These are phyloP conservation scores for Hirsutella minnesotensis DNA, from an alignment of 2,329 filamentous ascomycete species.

Conservation along the genomic window DNA sequence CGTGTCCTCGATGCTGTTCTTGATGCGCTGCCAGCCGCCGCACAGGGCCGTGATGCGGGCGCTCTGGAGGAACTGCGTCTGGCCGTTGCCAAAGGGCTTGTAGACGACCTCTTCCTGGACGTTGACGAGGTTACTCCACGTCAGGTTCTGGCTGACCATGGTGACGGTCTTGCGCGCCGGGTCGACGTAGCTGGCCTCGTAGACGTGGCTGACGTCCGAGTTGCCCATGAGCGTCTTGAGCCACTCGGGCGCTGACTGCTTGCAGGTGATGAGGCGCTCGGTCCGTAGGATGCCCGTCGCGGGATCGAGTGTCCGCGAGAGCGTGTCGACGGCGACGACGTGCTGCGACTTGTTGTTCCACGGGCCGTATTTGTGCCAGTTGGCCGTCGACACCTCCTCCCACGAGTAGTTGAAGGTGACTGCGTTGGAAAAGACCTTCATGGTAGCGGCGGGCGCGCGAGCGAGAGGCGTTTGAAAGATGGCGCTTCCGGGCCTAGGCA, in stretches of 20 bases:
- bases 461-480: too few relatives aligned
- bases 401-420: constrained; percentile 96
- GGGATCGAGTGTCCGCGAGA: constrained; percentile 54
- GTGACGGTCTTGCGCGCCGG: constrained; percentile 74
- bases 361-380: constrained; percentile 97
- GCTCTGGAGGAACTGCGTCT: constrained; percentile 78
- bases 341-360: constrained; percentile 99
- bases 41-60: constrained; percentile 89
- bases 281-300: constrained; percentile 48
- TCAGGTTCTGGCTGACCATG: constrained; percentile 93
- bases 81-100: constrained; percentile 43
- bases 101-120: constrained; percentile 92
- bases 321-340: constrained; percentile 88
- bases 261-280: constrained; percentile 51
- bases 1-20: constrained; percentile 89
- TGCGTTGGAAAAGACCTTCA: constrained; percentile 91
- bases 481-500: too few relatives aligned
- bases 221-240: constrained; percentile 65
- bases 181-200: constrained; percentile 93
- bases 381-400: constrained; percentile 94
- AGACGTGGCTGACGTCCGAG: constrained; percentile 75
- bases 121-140: constrained; percentile 78
- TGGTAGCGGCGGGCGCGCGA: constrained; percentile 24
- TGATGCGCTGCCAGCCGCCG: constrained; percentile 94
- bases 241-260: constrained; percentile 61